Evolutionary conservation across 768 basidiomycete genomes (phyloP), one percentile per base, ranked within the genome.

Genomic region (Gymnopilus dilepis): DNA sequence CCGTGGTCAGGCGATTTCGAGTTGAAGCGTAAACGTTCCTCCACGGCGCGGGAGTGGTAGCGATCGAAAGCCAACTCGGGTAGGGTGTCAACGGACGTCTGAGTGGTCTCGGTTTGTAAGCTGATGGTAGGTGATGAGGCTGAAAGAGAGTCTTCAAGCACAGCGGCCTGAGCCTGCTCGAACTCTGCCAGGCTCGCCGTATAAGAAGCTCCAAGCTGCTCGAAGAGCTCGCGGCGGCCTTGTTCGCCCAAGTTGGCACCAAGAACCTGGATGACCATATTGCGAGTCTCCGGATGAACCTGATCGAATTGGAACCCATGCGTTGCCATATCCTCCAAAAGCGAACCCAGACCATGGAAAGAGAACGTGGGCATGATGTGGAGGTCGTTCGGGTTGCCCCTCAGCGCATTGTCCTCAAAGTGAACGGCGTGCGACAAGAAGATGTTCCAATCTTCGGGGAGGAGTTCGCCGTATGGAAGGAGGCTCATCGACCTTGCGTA

Each of bases 391-490:
- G 70, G 72, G 37, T 68, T 72, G 8, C 67, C 70, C 17, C 73
- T 64, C 6, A 71, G 59, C n/a, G 66, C 59, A 5, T 75, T 74
- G 12, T 71, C 65, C 55, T 79, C 77, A 28, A 77, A 69, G 26
- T 78, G 70, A 7, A 75, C 67, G 3, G 82, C 76, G 6, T 81
- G 79, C 28, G 77, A 78, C 0, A 82, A 64, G 17, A 90, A 64
- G 6, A 80, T 68, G 41, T 81, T 80, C 77, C 85, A 83, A 38
- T 87, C 85, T 6, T 72, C 63, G 0, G 65, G 2, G 0, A 67
- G 62, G 43, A 87, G 75, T 4, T 75, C 72, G 2, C 57, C 41
- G n/a, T 65, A 48, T 0, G 70, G 65, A 50, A 76, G 57, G 34
- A 64, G 63, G 6, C 69, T 70, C 17, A 67, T 50, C 54, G 66